Percentiles rank a stretch among this genome's conserved stretches.
Conservation (phyloP, 805 yeast genomes). For the Hanseniaspora taiwanica region DNA sequence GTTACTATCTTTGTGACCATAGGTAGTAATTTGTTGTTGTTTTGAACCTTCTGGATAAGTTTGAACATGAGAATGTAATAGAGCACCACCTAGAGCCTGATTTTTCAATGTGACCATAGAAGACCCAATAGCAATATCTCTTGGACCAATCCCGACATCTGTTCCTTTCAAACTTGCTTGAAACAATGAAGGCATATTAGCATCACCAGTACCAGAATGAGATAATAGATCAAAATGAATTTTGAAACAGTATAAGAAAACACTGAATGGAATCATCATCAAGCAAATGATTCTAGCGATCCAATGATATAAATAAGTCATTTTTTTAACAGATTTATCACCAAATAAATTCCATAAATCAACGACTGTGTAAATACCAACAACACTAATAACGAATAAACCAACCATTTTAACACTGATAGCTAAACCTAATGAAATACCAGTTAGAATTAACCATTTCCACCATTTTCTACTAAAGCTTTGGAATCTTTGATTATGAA, state of each 20-base stretch:
- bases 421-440: constrained; percentile 77
- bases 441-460: constrained; percentile 81
- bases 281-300: constrained; percentile 48
- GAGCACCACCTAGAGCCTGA: constrained; percentile 63
- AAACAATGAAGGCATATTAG: constrained; percentile 66
- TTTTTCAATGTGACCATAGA: constrained; percentile 35
- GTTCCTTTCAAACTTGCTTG: constrained; percentile 66
- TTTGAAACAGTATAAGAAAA: constrained; percentile 57
- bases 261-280: constrained; percentile 46
- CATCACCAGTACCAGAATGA: constrained; percentile 73
- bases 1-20: constrained; percentile 77
- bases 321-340: constrained; percentile 41
- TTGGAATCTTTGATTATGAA: constrained; percentile 33
- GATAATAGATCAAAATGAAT: constrained; percentile 62
- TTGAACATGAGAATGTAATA: constrained; percentile 81
- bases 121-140: constrained; percentile 56
- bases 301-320: constrained; percentile 49
- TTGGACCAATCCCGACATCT: constrained; percentile 50
- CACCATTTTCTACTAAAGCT: constrained; percentile 79
- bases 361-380: constrained; percentile 79
- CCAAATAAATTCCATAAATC: constrained; percentile 82
- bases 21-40: constrained; percentile 91
- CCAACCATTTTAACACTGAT: constrained; percentile 97
- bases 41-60: constrained; percentile 81
- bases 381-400: constrained; percentile 70